Percentiles rank a stretch among this genome's conserved stretches.
These are phyloP conservation scores for Xylariaceae sp. DNA, from an alignment of 2,329 filamentous ascomycete species.

Conservation along the genomic window DNA sequence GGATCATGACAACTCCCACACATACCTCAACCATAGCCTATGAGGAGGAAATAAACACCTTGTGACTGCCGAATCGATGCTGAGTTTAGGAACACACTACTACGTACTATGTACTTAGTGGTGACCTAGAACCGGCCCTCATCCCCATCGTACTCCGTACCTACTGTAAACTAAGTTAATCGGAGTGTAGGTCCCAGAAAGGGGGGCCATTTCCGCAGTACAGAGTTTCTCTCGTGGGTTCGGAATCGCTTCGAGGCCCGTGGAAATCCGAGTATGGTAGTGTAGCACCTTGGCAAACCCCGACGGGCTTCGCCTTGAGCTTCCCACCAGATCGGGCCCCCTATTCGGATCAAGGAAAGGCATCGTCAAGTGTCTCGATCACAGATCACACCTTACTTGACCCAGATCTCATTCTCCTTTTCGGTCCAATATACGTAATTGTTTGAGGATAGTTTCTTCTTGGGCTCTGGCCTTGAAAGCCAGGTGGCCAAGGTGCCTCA, in stretches of 20 bases:
- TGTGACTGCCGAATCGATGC: not conserved
- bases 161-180: too few species aligned
- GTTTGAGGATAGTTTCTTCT: not conserved
- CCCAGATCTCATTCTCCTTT: slow-evolving; percentile 19
- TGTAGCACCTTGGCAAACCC: not conserved
- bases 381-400: not conserved
- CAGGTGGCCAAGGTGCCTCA: not conserved
- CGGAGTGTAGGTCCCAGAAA: not conserved
- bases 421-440: slow-evolving; percentile 21
- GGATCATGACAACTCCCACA: not conserved
- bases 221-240: slow-evolving; percentile 3
- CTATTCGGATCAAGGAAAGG: not conserved
- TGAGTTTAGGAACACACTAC: not conserved
- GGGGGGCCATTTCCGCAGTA: slow-evolving; percentile 20
- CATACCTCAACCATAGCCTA: not conserved
- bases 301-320: not conserved
- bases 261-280: not conserved
- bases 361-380: not conserved
- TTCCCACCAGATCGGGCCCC: not conserved
- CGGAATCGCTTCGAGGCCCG: not conserved
- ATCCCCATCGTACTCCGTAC: slow-evolving; percentile 7
- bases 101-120: not conserved
- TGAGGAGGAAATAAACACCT: not conserved
- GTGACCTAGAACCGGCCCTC: not conserved
- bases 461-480: not conserved